These are phyloP conservation scores for Haplosporangium sp. DNA, from an alignment of 371 early-diverging fungal genomes.

Conservation along the genomic window DNA sequence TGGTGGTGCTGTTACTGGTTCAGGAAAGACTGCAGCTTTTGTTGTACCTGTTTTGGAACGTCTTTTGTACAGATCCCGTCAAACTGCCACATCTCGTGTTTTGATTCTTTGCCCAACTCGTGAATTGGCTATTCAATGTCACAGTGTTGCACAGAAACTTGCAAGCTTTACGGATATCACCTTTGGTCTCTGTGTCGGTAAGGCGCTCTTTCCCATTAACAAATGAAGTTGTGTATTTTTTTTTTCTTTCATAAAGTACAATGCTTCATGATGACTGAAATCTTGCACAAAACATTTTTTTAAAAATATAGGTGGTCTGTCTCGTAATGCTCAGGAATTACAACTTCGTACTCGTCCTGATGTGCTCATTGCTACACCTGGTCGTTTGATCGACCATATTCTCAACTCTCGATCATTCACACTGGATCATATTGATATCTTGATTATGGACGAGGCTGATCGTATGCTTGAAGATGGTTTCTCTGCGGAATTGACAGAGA, in stretches of 20 bases:
- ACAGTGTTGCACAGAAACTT: constrained; percentile 90
- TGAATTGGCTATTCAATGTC: constrained; percentile 98
- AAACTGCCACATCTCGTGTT: constrained; percentile 88
- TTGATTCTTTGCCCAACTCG: constrained; percentile 99
- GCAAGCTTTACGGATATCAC: constrained; percentile 91
- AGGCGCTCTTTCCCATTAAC: constrained; percentile 6
- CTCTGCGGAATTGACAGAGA: constrained; percentile 96
- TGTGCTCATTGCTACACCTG: constrained; percentile 99
- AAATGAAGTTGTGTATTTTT: neutral
- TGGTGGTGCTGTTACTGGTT: constrained; percentile 99
- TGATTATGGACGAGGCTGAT: constrained; percentile 99
- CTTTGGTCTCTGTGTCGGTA: constrained; percentile 87
- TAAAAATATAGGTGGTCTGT: constrained; percentile 82
- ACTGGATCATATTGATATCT: constrained; percentile 93
- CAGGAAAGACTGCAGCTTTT: constrained; percentile 98
- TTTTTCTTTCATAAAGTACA: neutral
- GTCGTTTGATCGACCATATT: constrained; percentile 99
- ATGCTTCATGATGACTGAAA: too few relatives aligned
- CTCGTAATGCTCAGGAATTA: constrained; percentile 90
- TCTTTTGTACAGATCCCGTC: constrained; percentile 88
- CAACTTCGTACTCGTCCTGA: constrained; percentile 95
- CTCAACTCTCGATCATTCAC: constrained; percentile 92
- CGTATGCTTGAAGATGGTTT: constrained; percentile 99
- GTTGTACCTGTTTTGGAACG: constrained; percentile 98
- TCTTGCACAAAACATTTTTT: neutral